Evolutionary conservation across 1,284 basidiomycete genomes (phyloP).

Genomic region (Hymenochaete sp.): DNA sequence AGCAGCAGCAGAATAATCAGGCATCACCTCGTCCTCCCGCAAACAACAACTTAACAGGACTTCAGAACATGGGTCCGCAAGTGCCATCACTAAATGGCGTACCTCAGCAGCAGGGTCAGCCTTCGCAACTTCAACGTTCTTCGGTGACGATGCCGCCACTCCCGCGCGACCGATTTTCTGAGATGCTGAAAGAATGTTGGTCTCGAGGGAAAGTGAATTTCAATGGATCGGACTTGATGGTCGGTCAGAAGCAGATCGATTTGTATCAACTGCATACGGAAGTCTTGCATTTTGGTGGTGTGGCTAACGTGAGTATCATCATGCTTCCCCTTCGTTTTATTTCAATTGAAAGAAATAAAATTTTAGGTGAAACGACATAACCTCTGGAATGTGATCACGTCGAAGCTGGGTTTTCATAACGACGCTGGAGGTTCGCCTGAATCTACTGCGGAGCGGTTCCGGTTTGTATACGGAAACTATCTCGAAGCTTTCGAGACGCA

Average conservation of each 20-base stretch:
- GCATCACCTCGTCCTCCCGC: slow-evolving; percentile 5
- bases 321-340: neutral
- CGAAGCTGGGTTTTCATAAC: slow-evolving; percentile 42
- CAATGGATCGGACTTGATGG: no score
- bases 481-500: slow-evolving; percentile 48
- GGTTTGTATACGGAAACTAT: slow-evolving; percentile 50
- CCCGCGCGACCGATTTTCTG: slow-evolving; percentile 41
- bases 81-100: neutral
- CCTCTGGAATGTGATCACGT: slow-evolving; percentile 57
- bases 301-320: slow-evolving; percentile 35
- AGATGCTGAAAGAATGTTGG: slow-evolving; percentile 40
- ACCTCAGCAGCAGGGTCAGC: no score
- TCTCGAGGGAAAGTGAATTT: no score
- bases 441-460: slow-evolving; percentile 47
- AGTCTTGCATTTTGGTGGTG: slow-evolving; percentile 51
- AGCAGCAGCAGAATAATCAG: slow-evolving; percentile 1
- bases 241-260: no score
- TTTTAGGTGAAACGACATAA: slow-evolving; percentile 47
- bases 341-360: neutral
- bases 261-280: slow-evolving; percentile 46
- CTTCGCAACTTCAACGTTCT: neutral
- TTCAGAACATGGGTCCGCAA: neutral
- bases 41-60: neutral
- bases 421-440: slow-evolving; percentile 43
- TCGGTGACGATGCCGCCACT: slow-evolving; percentile 29